These are phyloP conservation scores for Flaveria trinervia DNA, from an alignment of 129 eudicot genomes.

Conservation along the genomic window DNA sequence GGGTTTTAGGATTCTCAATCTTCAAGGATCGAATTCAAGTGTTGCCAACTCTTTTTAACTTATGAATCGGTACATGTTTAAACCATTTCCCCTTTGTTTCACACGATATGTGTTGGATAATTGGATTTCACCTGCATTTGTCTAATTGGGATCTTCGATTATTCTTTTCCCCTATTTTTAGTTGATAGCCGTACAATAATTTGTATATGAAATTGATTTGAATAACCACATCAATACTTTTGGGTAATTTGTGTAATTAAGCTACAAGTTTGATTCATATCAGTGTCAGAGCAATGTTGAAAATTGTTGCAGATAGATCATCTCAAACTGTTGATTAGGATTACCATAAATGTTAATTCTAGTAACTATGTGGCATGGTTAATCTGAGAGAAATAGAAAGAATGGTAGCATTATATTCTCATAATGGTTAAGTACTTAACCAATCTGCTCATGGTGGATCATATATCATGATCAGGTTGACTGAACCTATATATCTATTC, in stretches of 20 bases:
- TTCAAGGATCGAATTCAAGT: conserved; percentile 7
- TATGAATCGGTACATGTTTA: conserved; percentile 19
- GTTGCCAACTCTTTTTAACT: conserved; percentile 1
- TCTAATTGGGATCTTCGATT: not conserved
- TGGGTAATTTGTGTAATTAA: no score
- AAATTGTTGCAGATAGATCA: no score
- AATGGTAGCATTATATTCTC: not conserved
- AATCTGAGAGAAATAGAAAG: not conserved
- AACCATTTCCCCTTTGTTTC: not conserved
- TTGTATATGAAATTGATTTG: no score
- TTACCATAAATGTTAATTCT: not conserved
- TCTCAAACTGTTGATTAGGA: no score
- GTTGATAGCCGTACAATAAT: no score
- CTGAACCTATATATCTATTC: not conserved
- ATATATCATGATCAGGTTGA: not conserved
- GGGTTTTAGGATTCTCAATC: no score
- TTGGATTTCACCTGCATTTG: not conserved
- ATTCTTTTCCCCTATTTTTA: no score
- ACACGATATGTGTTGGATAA: not conserved
- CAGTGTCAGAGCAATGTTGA: no score
- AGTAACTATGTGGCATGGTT: not conserved
- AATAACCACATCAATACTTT: no score
- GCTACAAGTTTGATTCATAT: no score
- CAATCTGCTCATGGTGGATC: not conserved
- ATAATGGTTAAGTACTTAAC: no score